Base-by-base conservation (phyloP, 768 basidiomycete species). In the Leccinum pellstonianum region DNA sequence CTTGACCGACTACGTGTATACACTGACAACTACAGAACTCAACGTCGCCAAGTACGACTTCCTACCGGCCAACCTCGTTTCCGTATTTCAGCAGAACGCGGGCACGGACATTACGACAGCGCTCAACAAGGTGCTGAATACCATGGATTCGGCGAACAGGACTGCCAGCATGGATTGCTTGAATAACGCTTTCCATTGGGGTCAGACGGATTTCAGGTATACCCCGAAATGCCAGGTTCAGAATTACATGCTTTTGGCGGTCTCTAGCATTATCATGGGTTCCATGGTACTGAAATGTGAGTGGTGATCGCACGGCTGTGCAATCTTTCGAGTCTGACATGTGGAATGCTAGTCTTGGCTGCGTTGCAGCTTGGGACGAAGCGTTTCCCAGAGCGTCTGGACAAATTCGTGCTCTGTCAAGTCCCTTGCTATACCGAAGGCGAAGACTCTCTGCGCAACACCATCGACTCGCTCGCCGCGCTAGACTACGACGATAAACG, bases 341-440 rank as follows among this genome's bases (percentile, higher is more conserved):
- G 25, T 56, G 37, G 8, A 23, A 52, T 41, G 9, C 2, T 46
- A 88, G 86, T 88, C 76, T 72, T 88, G 69, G 82, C 86, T 55
- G 86, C 86, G 4, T 73, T 88, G 43, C 86, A 88, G 66, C 77
- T 88, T 19, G 73, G 79, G 5, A 77, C 78, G 5, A 87, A 86
- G 70, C 79, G 86, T 31, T 80, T 76, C 64, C 86, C 86, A 3
- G 86, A 88, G 70, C 78, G 85, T 70, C 71, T 85, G 63, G 86
- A 88, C 70, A 88, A 88, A 70, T 88, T 88, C 62, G 80, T 88
- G 58, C 75, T 87, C 56, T 86, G 85, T 64, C 84, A 87, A 68
- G 82, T 86, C 6, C 86, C 86, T 35, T 87, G 86, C 70, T 88
- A 88, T 63, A 88, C 86, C 1, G 86, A 88, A 70, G 85, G 86